Evolutionary conservation across 257 asterid species (phyloP).

Genomic region (Coffea canephora): DNA sequence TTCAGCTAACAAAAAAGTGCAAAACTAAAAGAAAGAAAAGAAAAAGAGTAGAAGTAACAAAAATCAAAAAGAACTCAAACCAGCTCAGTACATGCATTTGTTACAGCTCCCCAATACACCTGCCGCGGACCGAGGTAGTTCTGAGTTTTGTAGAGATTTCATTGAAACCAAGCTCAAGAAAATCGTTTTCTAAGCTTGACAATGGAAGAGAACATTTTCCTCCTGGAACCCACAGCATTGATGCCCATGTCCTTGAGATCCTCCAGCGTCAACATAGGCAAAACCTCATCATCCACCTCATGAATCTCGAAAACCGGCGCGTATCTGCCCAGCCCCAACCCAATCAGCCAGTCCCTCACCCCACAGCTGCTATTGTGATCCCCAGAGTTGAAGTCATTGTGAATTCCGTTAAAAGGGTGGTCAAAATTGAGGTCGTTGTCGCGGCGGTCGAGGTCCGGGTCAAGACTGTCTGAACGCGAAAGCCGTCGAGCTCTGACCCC

Average conservation of each 20-base stretch:
- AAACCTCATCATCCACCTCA: conserved; percentile 86
- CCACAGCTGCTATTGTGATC: conserved; percentile 52
- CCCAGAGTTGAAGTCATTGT: conserved; percentile 49
- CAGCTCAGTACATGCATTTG: conserved; percentile 26
- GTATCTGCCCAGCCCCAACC: conserved; percentile 73
- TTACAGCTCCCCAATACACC: conserved; percentile 1
- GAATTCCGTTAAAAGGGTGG: conserved; percentile 25
- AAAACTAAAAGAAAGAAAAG: conserved; percentile 26
- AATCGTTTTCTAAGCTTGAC: conserved; percentile 69
- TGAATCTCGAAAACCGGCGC: conserved; percentile 78
- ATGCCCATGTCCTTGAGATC: conserved; percentile 97
- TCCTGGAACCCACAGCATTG: conserved; percentile 81
- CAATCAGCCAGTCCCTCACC: conserved; percentile 83
- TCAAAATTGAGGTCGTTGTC: conserved; percentile 34
- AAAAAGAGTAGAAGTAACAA: conserved; percentile 18
- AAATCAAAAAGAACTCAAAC: conserved; percentile 36
- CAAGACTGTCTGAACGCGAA: conserved; percentile 51
- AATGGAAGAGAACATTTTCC: conserved; percentile 75
- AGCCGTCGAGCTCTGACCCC: conserved; percentile 34
- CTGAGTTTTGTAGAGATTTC: conserved; percentile 1
- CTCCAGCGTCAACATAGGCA: conserved; percentile 81
- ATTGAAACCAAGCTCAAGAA: conserved; percentile 39
- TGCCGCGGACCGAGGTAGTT: conserved; percentile 17
- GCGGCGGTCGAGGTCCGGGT: conserved; percentile 12
- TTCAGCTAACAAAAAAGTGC: conserved; percentile 12